Conservation (phyloP, 352 stramenopile species). For the Stramenopiles sp. region DNA sequence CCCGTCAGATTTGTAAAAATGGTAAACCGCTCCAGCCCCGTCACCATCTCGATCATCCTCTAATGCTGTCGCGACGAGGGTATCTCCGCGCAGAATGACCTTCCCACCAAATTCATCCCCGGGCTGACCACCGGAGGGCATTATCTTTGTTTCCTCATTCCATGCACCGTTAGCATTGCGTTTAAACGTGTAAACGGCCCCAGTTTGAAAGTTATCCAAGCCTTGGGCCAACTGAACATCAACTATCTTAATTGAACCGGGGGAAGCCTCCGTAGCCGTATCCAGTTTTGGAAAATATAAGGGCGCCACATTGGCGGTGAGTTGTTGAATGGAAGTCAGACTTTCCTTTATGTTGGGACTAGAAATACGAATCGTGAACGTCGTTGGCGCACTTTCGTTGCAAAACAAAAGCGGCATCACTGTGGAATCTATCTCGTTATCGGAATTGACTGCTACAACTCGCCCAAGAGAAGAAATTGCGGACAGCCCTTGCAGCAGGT, state of each 20-base stretch:
- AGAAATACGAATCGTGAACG: neutral
- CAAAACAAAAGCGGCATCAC: neutral
- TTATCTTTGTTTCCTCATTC: neutral
- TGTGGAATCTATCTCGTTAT: neutral
- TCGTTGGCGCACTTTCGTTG: neutral
- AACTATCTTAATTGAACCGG: neutral
- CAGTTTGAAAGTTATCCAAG: neutral
- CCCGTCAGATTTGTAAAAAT: neutral
- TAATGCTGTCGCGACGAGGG: neutral
- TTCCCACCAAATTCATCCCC: constrained; percentile 4
- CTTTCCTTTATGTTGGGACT: neutral
- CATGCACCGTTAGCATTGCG: neutral
- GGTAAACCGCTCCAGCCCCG: neutral
- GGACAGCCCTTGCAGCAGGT: neutral
- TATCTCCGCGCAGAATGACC: neutral
- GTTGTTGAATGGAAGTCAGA: neutral
- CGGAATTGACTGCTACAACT: neutral
- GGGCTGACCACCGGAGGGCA: neutral
- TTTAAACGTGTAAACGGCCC: neutral
- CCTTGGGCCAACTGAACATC: neutral
- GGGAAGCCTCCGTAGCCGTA: too few relatives aligned
- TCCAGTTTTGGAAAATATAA: neutral
- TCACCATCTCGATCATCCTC: neutral
- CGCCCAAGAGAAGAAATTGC: neutral
- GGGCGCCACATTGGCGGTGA: neutral